These are phyloP conservation scores for Trypethelium eluteriae DNA, from an alignment of 495 filamentous ascomycete species.

Conservation along the genomic window DNA sequence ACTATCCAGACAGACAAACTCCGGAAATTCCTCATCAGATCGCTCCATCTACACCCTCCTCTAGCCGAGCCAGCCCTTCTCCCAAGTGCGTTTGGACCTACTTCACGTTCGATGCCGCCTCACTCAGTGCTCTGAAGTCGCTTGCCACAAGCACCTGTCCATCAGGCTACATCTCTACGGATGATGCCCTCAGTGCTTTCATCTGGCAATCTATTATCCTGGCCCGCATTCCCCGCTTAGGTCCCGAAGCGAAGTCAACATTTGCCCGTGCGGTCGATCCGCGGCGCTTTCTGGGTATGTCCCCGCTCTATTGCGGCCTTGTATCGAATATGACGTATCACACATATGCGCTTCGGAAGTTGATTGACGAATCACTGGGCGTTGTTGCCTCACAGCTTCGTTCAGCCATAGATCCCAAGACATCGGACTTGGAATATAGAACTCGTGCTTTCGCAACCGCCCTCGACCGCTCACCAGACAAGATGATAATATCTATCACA, in stretches of 20 bases:
- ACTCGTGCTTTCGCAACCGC: conserved; percentile 42
- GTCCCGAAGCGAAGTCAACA: conserved; percentile 27
- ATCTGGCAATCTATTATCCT: conserved; percentile 46
- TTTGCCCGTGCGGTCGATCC: conserved; percentile 48
- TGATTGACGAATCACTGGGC: conserved; percentile 36
- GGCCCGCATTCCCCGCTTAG: conserved; percentile 39
- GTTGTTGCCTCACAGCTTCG: conserved; percentile 42
- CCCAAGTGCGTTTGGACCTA: conserved; percentile 39
- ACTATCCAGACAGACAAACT: conserved; percentile 32
- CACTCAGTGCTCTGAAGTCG: conserved; percentile 39
- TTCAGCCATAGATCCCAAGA: conserved; percentile 36
- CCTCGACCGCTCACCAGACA: conserved; percentile 34
- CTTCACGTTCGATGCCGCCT: conserved; percentile 34
- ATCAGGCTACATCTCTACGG: conserved; percentile 35
- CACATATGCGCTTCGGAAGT: conserved; percentile 29
- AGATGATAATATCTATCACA: conserved; percentile 28
- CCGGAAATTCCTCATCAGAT: conserved; percentile 34
- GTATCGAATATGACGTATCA: conserved; percentile 40
- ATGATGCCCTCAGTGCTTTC: conserved; percentile 49
- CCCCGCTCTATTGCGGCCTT: conserved; percentile 41
- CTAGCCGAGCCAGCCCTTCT: not conserved
- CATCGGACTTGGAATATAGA: conserved; percentile 30
- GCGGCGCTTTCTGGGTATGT: conserved; percentile 40
- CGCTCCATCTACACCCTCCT: conserved; percentile 15
- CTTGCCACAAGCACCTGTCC: conserved; percentile 30